Evolutionary conservation across 2,329 filamentous ascomycete genomes (phyloP).

Genomic region (Immersiporthe knoxdaviesiana): DNA sequence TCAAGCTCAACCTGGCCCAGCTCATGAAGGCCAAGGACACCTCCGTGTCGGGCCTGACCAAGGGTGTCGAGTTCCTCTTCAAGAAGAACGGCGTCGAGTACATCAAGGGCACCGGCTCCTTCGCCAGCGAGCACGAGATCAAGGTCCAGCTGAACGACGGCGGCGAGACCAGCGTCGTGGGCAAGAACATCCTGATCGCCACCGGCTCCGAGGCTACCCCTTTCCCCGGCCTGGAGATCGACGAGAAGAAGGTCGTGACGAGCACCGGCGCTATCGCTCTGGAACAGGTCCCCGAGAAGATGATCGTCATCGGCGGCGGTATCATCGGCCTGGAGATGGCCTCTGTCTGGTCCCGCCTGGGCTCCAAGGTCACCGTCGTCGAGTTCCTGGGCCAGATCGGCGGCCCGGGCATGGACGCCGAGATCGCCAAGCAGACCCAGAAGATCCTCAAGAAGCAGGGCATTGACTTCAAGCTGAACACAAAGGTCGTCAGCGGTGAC

Average conservation of each 20-base stretch:
- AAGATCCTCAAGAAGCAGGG: conserved; percentile 96
- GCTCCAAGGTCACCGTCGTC: conserved; percentile 93
- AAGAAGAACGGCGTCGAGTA: conserved; percentile 99
- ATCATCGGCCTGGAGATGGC: conserved; percentile 99
- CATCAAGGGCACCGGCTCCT: conserved; percentile 88
- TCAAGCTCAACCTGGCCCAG: conserved; percentile 90
- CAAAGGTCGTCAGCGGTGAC: conserved; percentile 90
- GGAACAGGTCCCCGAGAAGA: conserved; percentile 88
- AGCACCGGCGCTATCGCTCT: conserved; percentile 93
- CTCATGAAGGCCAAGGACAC: conserved; percentile 99
- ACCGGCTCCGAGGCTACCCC: conserved; percentile 95
- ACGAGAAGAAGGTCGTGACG: conserved; percentile 96
- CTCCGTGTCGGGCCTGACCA: conserved; percentile 85
- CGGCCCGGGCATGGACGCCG: conserved; percentile 94
- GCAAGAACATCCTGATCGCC: conserved; percentile 98
- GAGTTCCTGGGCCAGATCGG: conserved; percentile 97
- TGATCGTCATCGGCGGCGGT: conserved; percentile 96
- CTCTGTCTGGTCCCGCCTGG: conserved; percentile 95
- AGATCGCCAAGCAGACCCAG: conserved; percentile 88
- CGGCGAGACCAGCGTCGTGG: conserved; percentile 82
- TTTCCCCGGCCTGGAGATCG: conserved; percentile 93
- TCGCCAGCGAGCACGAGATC: conserved; percentile 87
- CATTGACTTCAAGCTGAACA: conserved; percentile 96
- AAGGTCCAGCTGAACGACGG: conserved; percentile 90
- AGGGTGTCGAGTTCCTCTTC: conserved; percentile 96